phyloP scores from a whole-genome alignment of 2,329 filamentous ascomycete species.

The Verticillium zaregamsianum region DNA sequence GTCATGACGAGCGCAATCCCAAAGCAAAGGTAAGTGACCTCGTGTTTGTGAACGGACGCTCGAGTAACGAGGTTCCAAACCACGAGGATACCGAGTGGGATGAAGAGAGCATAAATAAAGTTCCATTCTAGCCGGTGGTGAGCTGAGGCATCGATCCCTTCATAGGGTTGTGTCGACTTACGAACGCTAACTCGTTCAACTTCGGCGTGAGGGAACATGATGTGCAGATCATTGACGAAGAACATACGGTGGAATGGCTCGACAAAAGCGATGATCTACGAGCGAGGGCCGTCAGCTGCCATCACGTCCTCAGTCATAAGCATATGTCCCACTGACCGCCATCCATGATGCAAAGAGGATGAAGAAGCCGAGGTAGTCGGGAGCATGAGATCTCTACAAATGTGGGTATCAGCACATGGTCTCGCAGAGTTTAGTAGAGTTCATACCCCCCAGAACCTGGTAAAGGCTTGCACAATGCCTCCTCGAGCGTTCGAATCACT shows the following conservation, averaged over 20 bases:
- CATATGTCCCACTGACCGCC: slow-evolving; percentile 36
- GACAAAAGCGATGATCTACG: slow-evolving; percentile 62
- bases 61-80: slow-evolving; percentile 59
- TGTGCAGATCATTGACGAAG: slow-evolving; percentile 75
- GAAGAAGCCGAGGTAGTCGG: slow-evolving; percentile 79
- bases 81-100: slow-evolving; percentile 66
- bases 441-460: slow-evolving; percentile 44
- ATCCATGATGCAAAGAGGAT: slow-evolving; percentile 66
- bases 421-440: neutral
- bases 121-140: slow-evolving; percentile 52
- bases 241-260: slow-evolving; percentile 95
- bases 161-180: slow-evolving; percentile 33
- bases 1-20: slow-evolving; percentile 72
- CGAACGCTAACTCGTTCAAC: slow-evolving; percentile 78
- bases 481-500: slow-evolving; percentile 9
- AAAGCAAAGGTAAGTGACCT: slow-evolving; percentile 80
- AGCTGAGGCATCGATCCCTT: neutral
- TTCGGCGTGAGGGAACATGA: slow-evolving; percentile 82
- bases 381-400: slow-evolving; percentile 71
- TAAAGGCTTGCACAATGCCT: slow-evolving; percentile 25
- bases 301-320: neutral
- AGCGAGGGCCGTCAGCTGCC: neutral
- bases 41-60: slow-evolving; percentile 71
- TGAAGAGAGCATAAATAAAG: slow-evolving; percentile 70
- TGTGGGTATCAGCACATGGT: neutral